Evolutionary conservation across 2,329 filamentous ascomycete species (phyloP).

Genomic region (Nannizziopsis barbatae): DNA sequence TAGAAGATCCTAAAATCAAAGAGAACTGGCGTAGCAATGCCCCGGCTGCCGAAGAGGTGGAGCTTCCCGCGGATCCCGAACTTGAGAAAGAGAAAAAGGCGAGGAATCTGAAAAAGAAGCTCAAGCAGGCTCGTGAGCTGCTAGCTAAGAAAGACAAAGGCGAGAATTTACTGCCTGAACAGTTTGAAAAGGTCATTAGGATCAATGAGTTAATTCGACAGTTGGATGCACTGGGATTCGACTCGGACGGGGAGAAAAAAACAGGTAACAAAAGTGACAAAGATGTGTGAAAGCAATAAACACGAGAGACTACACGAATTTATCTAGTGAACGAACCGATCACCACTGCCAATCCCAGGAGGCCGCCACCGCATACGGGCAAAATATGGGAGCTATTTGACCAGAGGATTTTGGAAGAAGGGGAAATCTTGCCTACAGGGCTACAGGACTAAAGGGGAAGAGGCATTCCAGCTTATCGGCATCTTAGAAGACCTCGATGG

Average conservation of each 20-base stretch:
- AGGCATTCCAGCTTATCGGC: too few species aligned
- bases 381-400: too few species aligned
- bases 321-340: too few species aligned
- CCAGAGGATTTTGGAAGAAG: too few species aligned
- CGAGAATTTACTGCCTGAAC: conserved; percentile 73
- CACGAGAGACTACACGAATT: too few species aligned
- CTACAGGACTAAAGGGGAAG: too few species aligned
- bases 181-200: conserved; percentile 94
- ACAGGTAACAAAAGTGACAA: conserved; percentile 3
- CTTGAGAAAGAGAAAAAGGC: conserved; percentile 85
- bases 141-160: conserved; percentile 85
- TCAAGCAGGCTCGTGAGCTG: conserved; percentile 84
- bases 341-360: too few species aligned
- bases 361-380: too few species aligned
- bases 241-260: conserved; percentile 60
- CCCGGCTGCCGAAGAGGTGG: conserved; percentile 13
- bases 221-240: conserved; percentile 72
- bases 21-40: conserved; percentile 27
- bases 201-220: conserved; percentile 89
- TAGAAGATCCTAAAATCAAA: not conserved
- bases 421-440: too few species aligned
- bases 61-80: conserved; percentile 47
- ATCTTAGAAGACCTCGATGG: too few species aligned
- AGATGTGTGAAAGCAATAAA: not conserved
- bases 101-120: conserved; percentile 82